Evolutionary conservation across 2,329 filamentous ascomycete species (phyloP).

Genomic region (Pseudogymnoascus sp.): DNA sequence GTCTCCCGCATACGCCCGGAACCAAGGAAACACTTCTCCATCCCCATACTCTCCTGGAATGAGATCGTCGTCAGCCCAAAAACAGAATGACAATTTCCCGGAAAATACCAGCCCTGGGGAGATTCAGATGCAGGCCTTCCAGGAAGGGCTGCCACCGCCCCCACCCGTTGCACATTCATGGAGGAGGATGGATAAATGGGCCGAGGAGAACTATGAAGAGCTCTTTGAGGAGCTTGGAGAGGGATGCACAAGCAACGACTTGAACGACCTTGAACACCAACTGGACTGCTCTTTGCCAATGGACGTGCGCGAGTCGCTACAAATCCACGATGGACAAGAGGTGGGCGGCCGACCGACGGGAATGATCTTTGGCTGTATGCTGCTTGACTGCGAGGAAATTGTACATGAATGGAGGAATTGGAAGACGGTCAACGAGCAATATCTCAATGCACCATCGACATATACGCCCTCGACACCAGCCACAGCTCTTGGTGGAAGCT

Average conservation of each 20-base stretch:
- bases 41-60: constrained; percentile 86
- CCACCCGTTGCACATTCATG: constrained; percentile 86
- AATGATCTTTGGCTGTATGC: constrained; percentile 87
- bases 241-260: constrained; percentile 83
- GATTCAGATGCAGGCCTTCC: constrained; percentile 94
- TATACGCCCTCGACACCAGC: constrained; percentile 56
- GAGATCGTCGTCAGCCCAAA: constrained; percentile 66
- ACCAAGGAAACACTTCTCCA: constrained; percentile 49
- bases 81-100: constrained; percentile 52
- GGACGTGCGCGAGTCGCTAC: constrained; percentile 86
- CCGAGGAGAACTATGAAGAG: constrained; percentile 91
- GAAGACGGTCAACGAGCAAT: constrained; percentile 88
- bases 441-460: constrained; percentile 49
- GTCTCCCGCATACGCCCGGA: constrained; percentile 29
- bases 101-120: constrained; percentile 69
- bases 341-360: constrained; percentile 84
- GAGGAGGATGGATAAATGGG: constrained; percentile 89
- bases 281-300: constrained; percentile 88
- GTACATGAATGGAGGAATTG: constrained; percentile 97
- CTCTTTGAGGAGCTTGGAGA: constrained; percentile 89
- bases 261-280: constrained; percentile 95
- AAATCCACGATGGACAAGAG: constrained; percentile 94
- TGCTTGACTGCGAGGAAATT: constrained; percentile 96
- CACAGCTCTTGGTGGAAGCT: constrained; percentile 62
- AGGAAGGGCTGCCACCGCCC: constrained; percentile 81